Base-by-base conservation (phyloP, 1,284 basidiomycete genomes). In the Puccinia hordei region DNA sequence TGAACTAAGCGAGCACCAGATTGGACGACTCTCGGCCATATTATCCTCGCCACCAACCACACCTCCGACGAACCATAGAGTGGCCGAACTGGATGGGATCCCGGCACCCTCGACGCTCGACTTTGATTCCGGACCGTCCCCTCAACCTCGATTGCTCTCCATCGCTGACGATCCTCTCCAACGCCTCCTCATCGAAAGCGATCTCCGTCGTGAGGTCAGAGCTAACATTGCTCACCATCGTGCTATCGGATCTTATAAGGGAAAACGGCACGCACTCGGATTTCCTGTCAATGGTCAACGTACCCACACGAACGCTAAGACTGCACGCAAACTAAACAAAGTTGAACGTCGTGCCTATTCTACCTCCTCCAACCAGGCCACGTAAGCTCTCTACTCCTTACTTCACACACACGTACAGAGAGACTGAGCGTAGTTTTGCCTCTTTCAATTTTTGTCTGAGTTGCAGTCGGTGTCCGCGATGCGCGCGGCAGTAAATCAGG, bases 161-260 rank as follows among this genome's bases (percentile, higher is more conserved):
- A 46, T 55, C 30, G 68, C 81, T 19, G 73, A 81, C 15, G 92
- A 93, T 85, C 88, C 89, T 0, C 87, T 96, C 82, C 89, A 90
- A 83, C 89, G 89, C 73, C 86, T 96, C 83, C 90, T 90, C 86
- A 90, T 95, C 83, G 93, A 95, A 87, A 89, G 91, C 30, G 94
- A 96, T 85, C 87, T 94, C 83, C 89, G 88, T 84, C 88, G 92
- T 82, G 89, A 92, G 84, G 88, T 94, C 82, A 89, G 90, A 85
- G 93, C 94, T 84, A 94, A 95, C 85, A 94, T 96, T 86, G 90
- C 90, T 12, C 94, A 95, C 86, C 91, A 94, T 86, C 88, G 93
- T 82, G 91, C 91, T 88, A 93, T 96, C 86, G 94, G 94, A 69
- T 93, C 90, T 83, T 94, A 95, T 85, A 90, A 92, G 78, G 94